phyloP scores from a whole-genome alignment of 306 rosid genomes.

The Luffa aegyptiaca region DNA sequence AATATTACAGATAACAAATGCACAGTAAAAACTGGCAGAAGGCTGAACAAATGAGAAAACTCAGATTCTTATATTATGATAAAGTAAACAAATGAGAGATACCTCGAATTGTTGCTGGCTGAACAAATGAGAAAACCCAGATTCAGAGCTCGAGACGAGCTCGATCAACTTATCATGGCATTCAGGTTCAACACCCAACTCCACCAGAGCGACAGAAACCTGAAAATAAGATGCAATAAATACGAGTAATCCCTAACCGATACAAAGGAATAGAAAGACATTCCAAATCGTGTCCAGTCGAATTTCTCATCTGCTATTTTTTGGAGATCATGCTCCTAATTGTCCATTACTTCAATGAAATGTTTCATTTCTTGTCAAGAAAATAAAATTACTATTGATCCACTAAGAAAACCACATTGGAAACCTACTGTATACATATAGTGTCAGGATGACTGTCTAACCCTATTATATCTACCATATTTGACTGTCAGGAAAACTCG shows the following conservation, averaged over 20 bases:
- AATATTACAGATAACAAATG: not conserved
- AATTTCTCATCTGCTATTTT: not conserved
- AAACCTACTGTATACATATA: not conserved
- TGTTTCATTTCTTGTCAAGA: too few species aligned
- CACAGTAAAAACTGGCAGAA: not conserved
- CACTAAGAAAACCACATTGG: not conserved
- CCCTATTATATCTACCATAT: too few species aligned
- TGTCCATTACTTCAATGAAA: too few species aligned
- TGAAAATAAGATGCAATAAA: slow-evolving; percentile 19
- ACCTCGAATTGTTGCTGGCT: slow-evolving; percentile 94
- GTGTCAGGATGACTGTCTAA: too few species aligned
- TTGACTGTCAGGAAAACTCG: too few species aligned
- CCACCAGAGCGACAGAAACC: slow-evolving; percentile 79
- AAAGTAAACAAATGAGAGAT: slow-evolving; percentile 8
- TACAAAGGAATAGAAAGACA: not conserved
- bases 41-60: not conserved
- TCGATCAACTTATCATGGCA: slow-evolving; percentile 68
- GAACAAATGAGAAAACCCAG: slow-evolving; percentile 63
- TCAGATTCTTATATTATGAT: slow-evolving; percentile 1
- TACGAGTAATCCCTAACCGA: not conserved
- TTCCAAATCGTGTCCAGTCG: not conserved
- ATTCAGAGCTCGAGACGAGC: slow-evolving; percentile 59
- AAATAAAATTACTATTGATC: not conserved
- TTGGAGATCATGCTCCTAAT: not conserved
- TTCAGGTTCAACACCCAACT: slow-evolving; percentile 51